Conservation (phyloP, 768 basidiomycete genomes). For the Leccinum sublutescens region DNA sequence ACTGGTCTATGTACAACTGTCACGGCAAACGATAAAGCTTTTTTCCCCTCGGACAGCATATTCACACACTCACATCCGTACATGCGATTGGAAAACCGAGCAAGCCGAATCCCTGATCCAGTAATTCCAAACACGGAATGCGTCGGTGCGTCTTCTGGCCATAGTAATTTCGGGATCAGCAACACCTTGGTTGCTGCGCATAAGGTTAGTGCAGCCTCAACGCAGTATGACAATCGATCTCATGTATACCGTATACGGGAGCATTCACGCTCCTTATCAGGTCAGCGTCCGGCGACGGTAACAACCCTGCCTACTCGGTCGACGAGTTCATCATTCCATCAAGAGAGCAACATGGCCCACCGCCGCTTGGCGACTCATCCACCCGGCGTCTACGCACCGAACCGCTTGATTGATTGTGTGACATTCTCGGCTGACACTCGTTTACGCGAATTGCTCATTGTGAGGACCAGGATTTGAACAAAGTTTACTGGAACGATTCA, state of each 20-base stretch:
- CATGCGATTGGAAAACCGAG: background rate
- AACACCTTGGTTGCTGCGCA: background rate
- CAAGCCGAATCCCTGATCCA: slow-evolving; percentile 6
- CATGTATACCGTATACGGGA: slow-evolving; percentile 4
- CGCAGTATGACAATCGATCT: background rate
- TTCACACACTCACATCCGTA: background rate
- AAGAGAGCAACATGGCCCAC: background rate
- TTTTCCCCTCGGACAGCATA: background rate
- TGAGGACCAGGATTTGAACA: background rate
- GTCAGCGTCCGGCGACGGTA: background rate
- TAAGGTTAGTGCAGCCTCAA: background rate
- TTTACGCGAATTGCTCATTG: background rate
- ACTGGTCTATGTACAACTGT: background rate
- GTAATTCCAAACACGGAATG: background rate
- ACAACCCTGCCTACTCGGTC: background rate
- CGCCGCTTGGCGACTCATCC: background rate
- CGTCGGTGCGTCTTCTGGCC: background rate
- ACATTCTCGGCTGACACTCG: background rate
- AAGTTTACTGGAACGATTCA: background rate
- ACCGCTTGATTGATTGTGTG: background rate
- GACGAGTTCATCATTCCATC: background rate
- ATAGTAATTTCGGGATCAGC: background rate
- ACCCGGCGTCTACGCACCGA: background rate
- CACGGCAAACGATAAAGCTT: background rate
- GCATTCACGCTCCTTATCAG: background rate